Conservation (phyloP, 116 monocot species). For the Cymodocea nodosa region DNA sequence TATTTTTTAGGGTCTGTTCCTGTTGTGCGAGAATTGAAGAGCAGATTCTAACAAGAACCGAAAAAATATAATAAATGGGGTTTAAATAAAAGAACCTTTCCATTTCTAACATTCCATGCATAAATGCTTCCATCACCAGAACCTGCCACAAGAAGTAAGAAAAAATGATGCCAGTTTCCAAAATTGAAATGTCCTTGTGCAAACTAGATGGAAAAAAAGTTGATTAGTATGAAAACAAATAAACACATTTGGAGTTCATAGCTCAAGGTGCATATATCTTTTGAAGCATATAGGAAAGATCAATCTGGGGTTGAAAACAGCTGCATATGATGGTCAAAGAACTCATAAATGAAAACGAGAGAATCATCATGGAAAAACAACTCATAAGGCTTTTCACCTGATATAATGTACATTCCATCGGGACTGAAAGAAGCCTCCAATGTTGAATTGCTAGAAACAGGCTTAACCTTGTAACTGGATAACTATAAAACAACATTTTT, state of each 20-base stretch:
- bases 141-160: constrained; percentile 27
- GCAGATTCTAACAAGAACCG: neutral
- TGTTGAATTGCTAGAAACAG: constrained; percentile 58
- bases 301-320: too few species aligned
- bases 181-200: neutral
- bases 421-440: constrained; percentile 96
- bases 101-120: constrained; percentile 77
- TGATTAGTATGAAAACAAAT: too few species aligned
- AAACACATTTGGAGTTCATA: too few species aligned
- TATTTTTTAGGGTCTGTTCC: too few species aligned
- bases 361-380: too few species aligned
- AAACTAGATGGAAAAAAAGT: too few species aligned
- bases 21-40: neutral
- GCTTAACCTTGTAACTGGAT: constrained; percentile 77
- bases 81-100: constrained; percentile 32
- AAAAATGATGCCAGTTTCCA: neutral
- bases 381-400: constrained; percentile 25
- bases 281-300: too few species aligned
- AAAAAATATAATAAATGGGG: neutral
- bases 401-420: constrained; percentile 71
- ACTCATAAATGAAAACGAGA: too few species aligned
- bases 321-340: too few species aligned
- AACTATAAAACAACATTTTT: constrained; percentile 27
- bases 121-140: constrained; percentile 93
- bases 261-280: too few species aligned